Conservation (phyloP, 257 asterid genomes). For the Nemophila menziesii region DNA sequence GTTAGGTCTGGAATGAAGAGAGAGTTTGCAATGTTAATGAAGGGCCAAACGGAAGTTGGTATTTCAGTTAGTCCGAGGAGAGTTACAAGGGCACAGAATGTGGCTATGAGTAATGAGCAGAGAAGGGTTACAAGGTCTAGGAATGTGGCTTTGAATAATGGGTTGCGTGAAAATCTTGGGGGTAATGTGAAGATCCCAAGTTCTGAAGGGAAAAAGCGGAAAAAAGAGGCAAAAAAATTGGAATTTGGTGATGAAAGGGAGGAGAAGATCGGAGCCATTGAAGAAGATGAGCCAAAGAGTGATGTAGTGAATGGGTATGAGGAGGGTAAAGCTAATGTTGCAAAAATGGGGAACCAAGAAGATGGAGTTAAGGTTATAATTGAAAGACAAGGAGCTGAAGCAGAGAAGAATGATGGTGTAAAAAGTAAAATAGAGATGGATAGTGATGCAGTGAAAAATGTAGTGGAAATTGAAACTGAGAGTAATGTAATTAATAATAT, state of each 20-base stretch:
- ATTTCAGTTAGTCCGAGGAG: constrained; percentile 39
- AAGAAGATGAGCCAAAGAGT: constrained; percentile 25
- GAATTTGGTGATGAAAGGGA: constrained; percentile 13
- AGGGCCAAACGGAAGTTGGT: constrained; percentile 46
- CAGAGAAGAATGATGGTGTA: neutral
- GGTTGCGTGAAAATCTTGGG: constrained; percentile 11
- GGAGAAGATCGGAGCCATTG: constrained; percentile 7
- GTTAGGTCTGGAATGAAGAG: constrained; percentile 78
- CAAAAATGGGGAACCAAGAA: constrained; percentile 1
- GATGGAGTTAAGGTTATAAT: neutral
- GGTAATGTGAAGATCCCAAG: constrained; percentile 11
- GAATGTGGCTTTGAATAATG: constrained; percentile 10
- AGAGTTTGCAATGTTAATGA: constrained; percentile 69
- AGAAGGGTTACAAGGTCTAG: constrained; percentile 51
- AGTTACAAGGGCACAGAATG: constrained; percentile 57
- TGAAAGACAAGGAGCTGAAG: constrained; percentile 8
- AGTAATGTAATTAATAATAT: constrained; percentile 2
- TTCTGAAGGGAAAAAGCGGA: constrained; percentile 19
- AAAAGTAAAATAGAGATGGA: constrained; percentile 8
- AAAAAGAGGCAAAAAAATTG: constrained; percentile 15
- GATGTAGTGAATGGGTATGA: constrained; percentile 25
- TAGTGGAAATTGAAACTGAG: neutral
- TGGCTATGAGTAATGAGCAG: constrained; percentile 2
- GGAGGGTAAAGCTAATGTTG: neutral
- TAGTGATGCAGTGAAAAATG: constrained; percentile 15